Base-by-base conservation (phyloP, 2,329 filamentous ascomycete species). In the Lachnellula occidentalis region DNA sequence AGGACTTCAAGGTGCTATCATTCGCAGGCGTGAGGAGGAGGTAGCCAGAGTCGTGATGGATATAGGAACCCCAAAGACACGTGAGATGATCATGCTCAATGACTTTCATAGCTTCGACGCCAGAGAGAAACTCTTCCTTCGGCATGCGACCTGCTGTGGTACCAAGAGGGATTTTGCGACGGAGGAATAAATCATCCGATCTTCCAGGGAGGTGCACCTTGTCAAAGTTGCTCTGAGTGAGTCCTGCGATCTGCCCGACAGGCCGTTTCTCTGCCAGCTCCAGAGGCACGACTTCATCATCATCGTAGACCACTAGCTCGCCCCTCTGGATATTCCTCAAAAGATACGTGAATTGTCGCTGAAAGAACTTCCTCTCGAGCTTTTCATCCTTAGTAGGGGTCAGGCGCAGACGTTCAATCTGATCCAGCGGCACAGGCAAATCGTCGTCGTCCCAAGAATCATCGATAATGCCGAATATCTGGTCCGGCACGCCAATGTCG, bases 371-470 rank as follows among this genome's bases (percentile, higher is more conserved):
- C 67, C 75, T 79, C 62, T 88, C 84, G n/a, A 87, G 66, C 53
- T 77, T 79, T 55, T 83, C 79, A 66, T 89, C 81, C 48, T 76
- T 78, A 22, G 75, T 71, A 21, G 78, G 76, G 0, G 82, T 82
- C 43, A 90, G 73, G 31, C 78, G 76, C 17, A 90, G 77, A 46
- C 80, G 79, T 61, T 80, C 78, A 45, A 90, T 78, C 56, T 87
- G 81, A 49, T 87, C 83, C 51, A 80, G 73, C 4, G 82, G 75
- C 47, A 91, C 76, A 5, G 88, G 88, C 42, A 92, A 74, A 70
- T 92, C 87, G 51, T 82, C 78, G 64, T 92, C 88, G 61, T 88
- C 85, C 86, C 86, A 90, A 21, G 84, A 86, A 65, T 87, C 83
- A 69, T 91, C 87, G 55, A 90, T 82, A 50, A 88, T 76, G 42